Evolutionary conservation across 148 eudicot species (phyloP), one percentile per base, ranked within the genome.

Genomic region (Vaccinium myrtillus): DNA sequence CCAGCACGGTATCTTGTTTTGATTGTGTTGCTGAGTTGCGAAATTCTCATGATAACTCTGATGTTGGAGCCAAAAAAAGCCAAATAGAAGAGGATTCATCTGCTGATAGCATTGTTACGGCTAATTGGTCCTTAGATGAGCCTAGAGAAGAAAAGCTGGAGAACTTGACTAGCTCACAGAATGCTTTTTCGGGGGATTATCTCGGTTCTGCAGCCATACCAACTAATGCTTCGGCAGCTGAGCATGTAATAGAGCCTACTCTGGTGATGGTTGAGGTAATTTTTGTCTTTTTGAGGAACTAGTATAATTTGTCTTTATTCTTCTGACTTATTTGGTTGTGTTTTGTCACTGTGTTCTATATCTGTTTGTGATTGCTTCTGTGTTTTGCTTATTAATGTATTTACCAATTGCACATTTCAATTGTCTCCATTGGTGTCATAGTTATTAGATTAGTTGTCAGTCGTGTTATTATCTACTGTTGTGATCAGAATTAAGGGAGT

Each of bases 201-300:
- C 91, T 88, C 85, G 93, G 90, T 83, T 91, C 80, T 82, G 85
- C 90, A 83, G 88, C 91, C 61, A 90, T 78, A 83, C 83, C 91
- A 82, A 89, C 92, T 80, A 95, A 94, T 90, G 92, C 95, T 84
- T 95, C 96, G 70, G 91, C 90, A 69, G 93, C 98, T 81, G 99
- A 97, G 90, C 95, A 94, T 87, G 93, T 90, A 27, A 89, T 97
- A 89, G 99, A 97, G 90, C 98, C 98, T 81, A 91, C 98, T 80
- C 96, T 97, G 81, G 99, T 97, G 79, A 94, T 94, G 98, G 86
- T 95, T 87, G 98, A 94, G 98, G 99, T 97, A 69, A 93, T 46
- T 74, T 30, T 78, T 63, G 9, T 2, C 69, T 13, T 65, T 9
- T 25, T 19, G 36, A 55, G 49, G 51, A 39, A 74, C 11, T 27